Base-by-base conservation (phyloP, 495 filamentous ascomycete genomes). In the Sabuloglossum arenarium region DNA sequence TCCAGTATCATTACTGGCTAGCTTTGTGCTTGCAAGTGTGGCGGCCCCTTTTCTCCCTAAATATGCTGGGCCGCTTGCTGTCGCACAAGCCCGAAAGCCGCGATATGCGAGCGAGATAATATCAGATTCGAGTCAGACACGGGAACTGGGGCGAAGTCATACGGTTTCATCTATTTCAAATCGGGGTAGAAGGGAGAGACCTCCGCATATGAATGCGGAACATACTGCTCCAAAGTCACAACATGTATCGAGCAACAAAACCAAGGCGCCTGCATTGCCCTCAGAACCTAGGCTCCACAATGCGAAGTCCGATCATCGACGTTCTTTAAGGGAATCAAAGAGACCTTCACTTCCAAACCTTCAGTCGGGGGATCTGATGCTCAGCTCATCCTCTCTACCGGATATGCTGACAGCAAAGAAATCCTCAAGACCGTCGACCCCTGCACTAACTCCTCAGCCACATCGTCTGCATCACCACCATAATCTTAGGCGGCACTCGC, bases 81-180 rank as follows among this genome's bases (percentile, higher is more conserved):
- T 86, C 60, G 81, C 82, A 12, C 83, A 87, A 64, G 81, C 83
- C 23, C 70, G 83, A 39, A 83, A 80, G 63, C 79, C 81, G 24
- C 73, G 79, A 57, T 73, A 76, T 1, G 63, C 66, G 23, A 70
- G 73, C 56, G 74, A 80, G 59, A 69, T 69, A 21, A 75, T 81
- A 56, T 70, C 74, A 30, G 76, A 84, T 50, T 65, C 71, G 56
- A 68, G 21, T 10, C 16, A 28, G 12, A 24, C 31, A 8, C 54
- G 16, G 27, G 34, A 39, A 53, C 54, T 56, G n/a, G 19, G 32
- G 47, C 68, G 83, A 57, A 83, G 82, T 61, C 75, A 84, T 50
- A 87, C 83, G 10, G 73, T 83, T 23, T 66, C 70, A 0, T 71
- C 68, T 16, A 69, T 63, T 46, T 71, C 69, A 46, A 69, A 71